Conservation (phyloP, 345 rosid species). For the Litchi chinensis region DNA sequence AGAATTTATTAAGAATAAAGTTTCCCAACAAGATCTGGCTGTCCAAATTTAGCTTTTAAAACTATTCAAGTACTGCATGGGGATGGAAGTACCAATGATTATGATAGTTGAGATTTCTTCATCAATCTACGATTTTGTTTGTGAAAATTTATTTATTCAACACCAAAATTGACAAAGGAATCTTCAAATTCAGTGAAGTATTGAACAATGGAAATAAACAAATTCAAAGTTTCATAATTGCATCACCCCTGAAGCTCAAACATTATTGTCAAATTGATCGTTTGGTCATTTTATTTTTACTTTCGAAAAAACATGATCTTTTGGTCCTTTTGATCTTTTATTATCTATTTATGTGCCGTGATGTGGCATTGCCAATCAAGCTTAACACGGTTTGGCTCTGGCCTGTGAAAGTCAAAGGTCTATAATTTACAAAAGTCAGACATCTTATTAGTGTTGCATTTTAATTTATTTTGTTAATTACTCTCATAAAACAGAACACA, state of each 20-base stretch:
- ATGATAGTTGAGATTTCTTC: background rate
- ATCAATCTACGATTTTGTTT: no score
- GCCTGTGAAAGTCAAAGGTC: background rate
- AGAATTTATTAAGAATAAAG: no score
- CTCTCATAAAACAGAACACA: background rate
- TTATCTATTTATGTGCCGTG: background rate
- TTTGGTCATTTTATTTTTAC: no score
- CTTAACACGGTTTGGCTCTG: background rate
- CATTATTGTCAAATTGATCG: background rate
- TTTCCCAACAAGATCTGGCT: background rate
- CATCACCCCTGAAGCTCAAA: background rate
- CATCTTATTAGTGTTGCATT: background rate
- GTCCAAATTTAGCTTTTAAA: background rate
- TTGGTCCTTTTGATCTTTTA: background rate
- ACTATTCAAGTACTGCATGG: background rate
- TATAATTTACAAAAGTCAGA: background rate
- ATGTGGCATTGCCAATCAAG: background rate
- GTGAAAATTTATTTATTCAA: background rate
- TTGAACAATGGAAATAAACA: background rate
- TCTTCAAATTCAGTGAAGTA: background rate
- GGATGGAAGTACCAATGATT: background rate
- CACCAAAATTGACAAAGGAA: background rate
- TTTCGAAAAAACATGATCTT: no score
- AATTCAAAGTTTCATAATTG: background rate
- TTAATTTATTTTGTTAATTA: background rate